A percentile compares a stretch with the other conserved stretches of the same genome.
These are phyloP conservation scores for Blastomyces silverae DNA, from an alignment of 2,329 filamentous ascomycete genomes.

Conservation along the genomic window DNA sequence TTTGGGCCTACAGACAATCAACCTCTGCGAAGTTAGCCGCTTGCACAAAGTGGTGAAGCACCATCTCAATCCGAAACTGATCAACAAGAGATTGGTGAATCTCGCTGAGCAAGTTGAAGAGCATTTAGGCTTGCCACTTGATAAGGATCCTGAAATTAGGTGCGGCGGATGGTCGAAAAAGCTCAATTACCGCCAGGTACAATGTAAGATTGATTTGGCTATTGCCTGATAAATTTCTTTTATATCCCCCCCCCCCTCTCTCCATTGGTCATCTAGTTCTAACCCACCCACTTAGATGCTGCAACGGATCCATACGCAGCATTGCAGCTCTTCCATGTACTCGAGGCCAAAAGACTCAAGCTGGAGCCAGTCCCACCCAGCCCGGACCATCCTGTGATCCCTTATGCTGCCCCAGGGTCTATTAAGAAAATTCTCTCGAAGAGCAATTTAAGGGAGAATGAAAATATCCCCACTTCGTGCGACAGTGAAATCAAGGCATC, in stretches of 20 bases:
- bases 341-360: constrained; percentile 53
- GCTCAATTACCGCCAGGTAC: constrained; percentile 58
- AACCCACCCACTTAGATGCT: constrained; percentile 50
- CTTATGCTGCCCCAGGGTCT: background rate
- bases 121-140: constrained; percentile 64
- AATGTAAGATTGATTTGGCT: constrained; percentile 51
- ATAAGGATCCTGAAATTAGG: constrained; percentile 64
- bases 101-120: constrained; percentile 65
- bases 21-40: constrained; percentile 75
- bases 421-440: constrained; percentile 2
- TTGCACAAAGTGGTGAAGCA: constrained; percentile 71
- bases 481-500: background rate
- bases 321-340: constrained; percentile 61
- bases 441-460: background rate
- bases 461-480: background rate
- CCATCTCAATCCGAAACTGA: constrained; percentile 46
- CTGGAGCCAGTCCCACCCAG: background rate
- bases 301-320: constrained; percentile 79
- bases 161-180: constrained; percentile 65
- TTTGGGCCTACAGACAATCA: constrained; percentile 57
- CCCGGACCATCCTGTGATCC: background rate
- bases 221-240: too few species aligned
- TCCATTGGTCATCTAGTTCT: too few species aligned
- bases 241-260: too few species aligned
- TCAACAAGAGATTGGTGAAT: constrained; percentile 61